Evolutionary conservation across 108 stramenopile species (phyloP).

Genomic region (Cyclotella baltica): DNA sequence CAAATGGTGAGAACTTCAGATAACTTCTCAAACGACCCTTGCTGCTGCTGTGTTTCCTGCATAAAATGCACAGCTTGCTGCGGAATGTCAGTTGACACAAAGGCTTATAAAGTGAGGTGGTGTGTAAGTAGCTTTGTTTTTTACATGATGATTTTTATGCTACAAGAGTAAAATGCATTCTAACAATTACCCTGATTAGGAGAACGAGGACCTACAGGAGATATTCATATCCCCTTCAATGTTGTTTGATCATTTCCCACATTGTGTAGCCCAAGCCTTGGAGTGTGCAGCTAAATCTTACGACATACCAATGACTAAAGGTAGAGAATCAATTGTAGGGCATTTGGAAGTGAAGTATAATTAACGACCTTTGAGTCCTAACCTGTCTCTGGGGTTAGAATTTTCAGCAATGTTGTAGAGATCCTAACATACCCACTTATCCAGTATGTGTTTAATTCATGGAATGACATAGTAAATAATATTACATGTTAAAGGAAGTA

Average conservation of each 20-base stretch:
- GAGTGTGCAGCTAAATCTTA: conserved; percentile 40
- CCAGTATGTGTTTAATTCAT: too few relatives aligned
- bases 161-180: neutral
- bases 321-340: neutral
- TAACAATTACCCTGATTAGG: neutral
- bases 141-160: neutral
- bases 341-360: neutral
- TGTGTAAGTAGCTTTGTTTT: neutral
- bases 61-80: conserved; percentile 1
- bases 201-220: conserved; percentile 35
- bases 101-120: conserved; percentile 36
- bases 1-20: neutral
- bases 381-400: too few relatives aligned
- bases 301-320: conserved; percentile 8
- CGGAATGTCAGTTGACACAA: neutral
- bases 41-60: neutral
- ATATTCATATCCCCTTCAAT: conserved; percentile 41
- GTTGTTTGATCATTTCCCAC: conserved; percentile 49
- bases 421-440: too few relatives aligned
- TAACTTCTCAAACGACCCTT: neutral
- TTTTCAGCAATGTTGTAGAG: too few relatives aligned
- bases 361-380: neutral
- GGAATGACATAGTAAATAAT: too few relatives aligned
- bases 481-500: too few relatives aligned
- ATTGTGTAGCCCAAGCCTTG: conserved; percentile 40